Base-by-base conservation (phyloP, 306 rosid genomes). In the Prunus fruticosa region DNA sequence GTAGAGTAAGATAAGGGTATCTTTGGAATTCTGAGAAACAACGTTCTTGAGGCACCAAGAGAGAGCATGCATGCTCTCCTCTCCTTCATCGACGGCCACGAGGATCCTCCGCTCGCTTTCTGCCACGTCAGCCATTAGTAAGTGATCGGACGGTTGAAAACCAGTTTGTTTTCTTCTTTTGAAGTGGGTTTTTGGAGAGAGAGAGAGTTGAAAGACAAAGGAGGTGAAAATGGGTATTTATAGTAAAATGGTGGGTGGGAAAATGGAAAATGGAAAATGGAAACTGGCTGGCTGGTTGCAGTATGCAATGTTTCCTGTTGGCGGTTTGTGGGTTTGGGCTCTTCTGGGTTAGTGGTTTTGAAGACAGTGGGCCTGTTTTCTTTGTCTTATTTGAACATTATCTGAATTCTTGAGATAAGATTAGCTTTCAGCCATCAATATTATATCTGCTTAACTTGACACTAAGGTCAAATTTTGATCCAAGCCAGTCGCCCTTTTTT, bases 21-120 rank as follows among this genome's bases (percentile, higher is more conserved):
- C 97, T 50, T 82, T 86, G 84, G 90, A 88, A 77, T 89, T 89
- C 43, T 69, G 53, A 2, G 84, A 72, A 13, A 78, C 28, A 2
- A 95, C 74, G 75, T 95, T 92, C 68, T 86, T 85, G 11, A 92
- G 83, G 64, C 93, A 87, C 98, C 97, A 95, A 2, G 97, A 88
- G 25, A 92, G 91, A 1, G 97, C 97, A 67, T 89, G 69, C 82
- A 82, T 61, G 86, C 99, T 92, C 85, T 95, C 97, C n/a, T 92
- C 97, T 0, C 97, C 91, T 47, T 89, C 97, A 23, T 92, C 99
- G 3, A 95, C 91, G 11, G 97, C 96, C 86, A 90, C 93, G 53
- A 95, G 73, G 74, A 95, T 90, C 84, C 82, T 79, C 51, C 98
- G 84, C 74, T 85, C 87, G 2, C 69, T 83, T 18, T 52, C 85